Evolutionary conservation across 129 eudicot species (phyloP).

Genomic region (Mikania micrantha): DNA sequence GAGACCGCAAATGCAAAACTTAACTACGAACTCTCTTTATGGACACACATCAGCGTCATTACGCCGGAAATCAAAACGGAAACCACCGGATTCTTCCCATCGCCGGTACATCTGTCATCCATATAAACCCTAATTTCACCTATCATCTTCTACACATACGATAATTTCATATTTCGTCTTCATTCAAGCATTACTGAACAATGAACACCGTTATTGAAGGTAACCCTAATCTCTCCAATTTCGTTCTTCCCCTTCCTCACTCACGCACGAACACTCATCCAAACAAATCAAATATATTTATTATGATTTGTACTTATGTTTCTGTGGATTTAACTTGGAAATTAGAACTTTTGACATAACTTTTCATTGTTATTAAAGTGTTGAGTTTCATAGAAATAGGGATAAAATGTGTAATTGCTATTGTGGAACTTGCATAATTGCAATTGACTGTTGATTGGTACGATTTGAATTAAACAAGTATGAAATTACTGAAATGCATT

Average conservation of each 20-base stretch:
- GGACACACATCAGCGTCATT: constrained; percentile 4
- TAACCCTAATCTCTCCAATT: constrained; percentile 25
- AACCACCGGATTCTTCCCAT: constrained; percentile 25
- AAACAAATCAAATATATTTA: neutral
- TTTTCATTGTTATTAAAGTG: neutral
- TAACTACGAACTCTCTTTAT: constrained; percentile 2
- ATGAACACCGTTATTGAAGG: constrained; percentile 39
- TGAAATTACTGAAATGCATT: constrained; percentile 1
- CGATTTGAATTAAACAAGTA: neutral
- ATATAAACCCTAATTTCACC: constrained; percentile 22
- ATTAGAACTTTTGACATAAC: neutral
- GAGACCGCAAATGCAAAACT: constrained; percentile 6
- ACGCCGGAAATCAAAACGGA: neutral
- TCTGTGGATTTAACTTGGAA: neutral
- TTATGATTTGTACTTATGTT: neutral
- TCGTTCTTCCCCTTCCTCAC: neutral
- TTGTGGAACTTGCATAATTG: neutral
- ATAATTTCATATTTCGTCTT: neutral
- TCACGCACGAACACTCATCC: neutral
- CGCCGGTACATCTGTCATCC: neutral
- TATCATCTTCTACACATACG: constrained; percentile 4
- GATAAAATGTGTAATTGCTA: neutral
- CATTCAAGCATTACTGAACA: constrained; percentile 8
- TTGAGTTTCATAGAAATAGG: neutral
- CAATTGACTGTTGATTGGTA: neutral